Percentiles rank a stretch among this genome's conserved stretches.
Evolutionary conservation across 1,284 basidiomycete species (phyloP).

Genomic region (Trametes polyzona): DNA sequence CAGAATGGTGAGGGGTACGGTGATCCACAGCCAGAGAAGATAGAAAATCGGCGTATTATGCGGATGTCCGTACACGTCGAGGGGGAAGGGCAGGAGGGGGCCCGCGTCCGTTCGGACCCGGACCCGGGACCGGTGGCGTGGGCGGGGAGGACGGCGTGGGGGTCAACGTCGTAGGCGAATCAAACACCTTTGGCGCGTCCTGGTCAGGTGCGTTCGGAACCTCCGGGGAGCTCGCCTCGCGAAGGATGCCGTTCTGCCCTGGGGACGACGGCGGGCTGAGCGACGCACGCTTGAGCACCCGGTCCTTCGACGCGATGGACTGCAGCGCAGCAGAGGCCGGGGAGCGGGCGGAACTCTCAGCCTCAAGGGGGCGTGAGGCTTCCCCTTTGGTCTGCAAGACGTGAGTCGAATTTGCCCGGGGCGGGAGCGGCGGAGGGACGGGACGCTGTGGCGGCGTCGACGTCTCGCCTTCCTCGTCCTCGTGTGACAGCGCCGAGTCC

Average conservation of each 20-base stretch:
- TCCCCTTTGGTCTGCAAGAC: slow-evolving; percentile 30
- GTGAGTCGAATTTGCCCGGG: slow-evolving; percentile 47
- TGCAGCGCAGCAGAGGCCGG: slow-evolving; percentile 58
- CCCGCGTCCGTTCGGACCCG: slow-evolving; percentile 15
- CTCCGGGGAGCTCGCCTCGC: slow-evolving; percentile 10
- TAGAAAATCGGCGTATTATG: slow-evolving; percentile 5
- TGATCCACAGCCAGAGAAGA: not conserved
- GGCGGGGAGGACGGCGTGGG: slow-evolving; percentile 17
- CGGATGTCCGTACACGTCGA: slow-evolving; percentile 23
- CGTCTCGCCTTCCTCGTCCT: slow-evolving; percentile 17
- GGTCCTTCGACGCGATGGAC: slow-evolving; percentile 55
- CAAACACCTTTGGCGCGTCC: slow-evolving; percentile 2
- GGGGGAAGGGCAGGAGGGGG: slow-evolving; percentile 31
- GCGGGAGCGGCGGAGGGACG: slow-evolving; percentile 61
- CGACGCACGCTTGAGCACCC: slow-evolving; percentile 37
- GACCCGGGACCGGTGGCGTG: slow-evolving; percentile 8
- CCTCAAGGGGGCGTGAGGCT: slow-evolving; percentile 29
- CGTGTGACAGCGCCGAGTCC: slow-evolving; percentile 35
- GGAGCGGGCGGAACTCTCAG: slow-evolving; percentile 29
- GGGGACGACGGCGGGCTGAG: slow-evolving; percentile 23
- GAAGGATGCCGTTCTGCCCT: slow-evolving; percentile 7
- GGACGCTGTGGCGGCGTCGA: slow-evolving; percentile 30
- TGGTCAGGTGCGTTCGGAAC: slow-evolving; percentile 3
- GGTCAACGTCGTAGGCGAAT: slow-evolving; percentile 13
- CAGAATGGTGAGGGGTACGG: not conserved